Evolutionary conservation across 2,329 filamentous ascomycete genomes (phyloP).

Genomic region (Shiraia sp.): DNA sequence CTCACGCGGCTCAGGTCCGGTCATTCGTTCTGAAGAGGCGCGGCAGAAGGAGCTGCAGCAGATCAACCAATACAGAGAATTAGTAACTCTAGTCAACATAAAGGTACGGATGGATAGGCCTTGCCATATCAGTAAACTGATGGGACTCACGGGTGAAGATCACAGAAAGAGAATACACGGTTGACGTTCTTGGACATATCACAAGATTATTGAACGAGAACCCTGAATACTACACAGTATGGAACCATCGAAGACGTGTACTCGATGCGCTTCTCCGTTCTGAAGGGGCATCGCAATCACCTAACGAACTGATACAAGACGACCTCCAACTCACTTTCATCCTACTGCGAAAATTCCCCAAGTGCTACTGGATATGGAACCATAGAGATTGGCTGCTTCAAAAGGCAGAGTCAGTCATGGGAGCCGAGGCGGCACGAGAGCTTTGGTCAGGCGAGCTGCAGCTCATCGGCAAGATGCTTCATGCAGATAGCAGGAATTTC

Average conservation of each 20-base stretch:
- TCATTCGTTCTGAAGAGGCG: constrained; percentile 68
- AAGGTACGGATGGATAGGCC: constrained; percentile 54
- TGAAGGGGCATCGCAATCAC: constrained; percentile 24
- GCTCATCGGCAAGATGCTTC: constrained; percentile 85
- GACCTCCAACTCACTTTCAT: constrained; percentile 85
- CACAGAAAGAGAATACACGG: constrained; percentile 52
- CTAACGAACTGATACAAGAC: constrained; percentile 62
- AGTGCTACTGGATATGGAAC: constrained; percentile 99
- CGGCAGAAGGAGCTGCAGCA: constrained; percentile 72
- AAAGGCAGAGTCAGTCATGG: constrained; percentile 68
- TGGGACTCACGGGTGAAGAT: constrained; percentile 38
- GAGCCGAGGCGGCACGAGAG: constrained; percentile 57
- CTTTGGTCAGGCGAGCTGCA: constrained; percentile 86
- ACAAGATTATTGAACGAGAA: constrained; percentile 76
- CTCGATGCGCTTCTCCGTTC: constrained; percentile 63
- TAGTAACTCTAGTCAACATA: constrained; percentile 70
- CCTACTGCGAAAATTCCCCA: constrained; percentile 82
- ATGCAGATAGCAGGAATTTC: constrained; percentile 85
- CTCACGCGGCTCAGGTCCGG: constrained; percentile 62
- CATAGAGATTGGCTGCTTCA: constrained; percentile 85
- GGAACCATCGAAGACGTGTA: constrained; percentile 81
- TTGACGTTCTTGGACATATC: constrained; percentile 67
- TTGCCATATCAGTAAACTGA: not conserved
- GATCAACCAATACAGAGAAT: constrained; percentile 73
- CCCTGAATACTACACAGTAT: constrained; percentile 88